Base-by-base conservation (phyloP, 805 yeast species). In the Debaryomyces prosopidis region DNA sequence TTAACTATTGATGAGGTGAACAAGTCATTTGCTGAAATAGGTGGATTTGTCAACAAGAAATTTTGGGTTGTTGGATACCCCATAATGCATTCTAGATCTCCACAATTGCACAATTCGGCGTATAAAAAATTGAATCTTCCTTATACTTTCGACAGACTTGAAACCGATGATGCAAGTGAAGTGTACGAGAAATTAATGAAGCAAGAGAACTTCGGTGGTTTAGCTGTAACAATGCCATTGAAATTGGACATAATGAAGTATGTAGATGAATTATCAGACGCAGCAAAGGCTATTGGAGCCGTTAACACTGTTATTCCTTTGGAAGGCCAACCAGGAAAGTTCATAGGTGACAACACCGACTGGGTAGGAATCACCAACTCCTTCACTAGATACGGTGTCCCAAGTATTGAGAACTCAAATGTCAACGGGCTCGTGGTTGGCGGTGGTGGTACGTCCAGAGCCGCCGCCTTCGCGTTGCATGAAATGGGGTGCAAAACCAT, bases 381-480 rank as follows among this genome's bases (percentile, higher is more conserved):
- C 2, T 81, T 90, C 54, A 60, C 69, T 15, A 66, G 76, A 48
- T 74, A 76, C 46, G 96, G 96, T 33, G 83, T 82, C 35, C 80
- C 84, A 34, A 66, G 67, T 34, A 57, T 60, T 46, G 63, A 60
- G 17, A 59, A 55, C 47, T 56, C 58, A 26, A 47, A 55, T 12
- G 70, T 75, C 10, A 69, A 77, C 46, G 97, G 97, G 27, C 69
- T 91, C 47, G 86, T 94, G 37, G 74, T 94, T 52, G 99, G 99
- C 42, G 97, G 96, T 16, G 99, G 99, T 35, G 99, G 99, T 36
- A 91, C 99, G 19, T 84, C 97, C 1, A 79, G 97, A 58, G 97
- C 99, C 35, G 98, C 97, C 0, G 81, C 88, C 12, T 90, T 80
- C 63, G 97, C 99, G 1, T 75, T 94, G 52, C 79, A 82, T 59